A percentile compares a stretch with the other conserved stretches of the same genome.
phyloP scores from a whole-genome alignment of 2,329 filamentous ascomycete genomes.

The Cladophialophora yegresii region DNA sequence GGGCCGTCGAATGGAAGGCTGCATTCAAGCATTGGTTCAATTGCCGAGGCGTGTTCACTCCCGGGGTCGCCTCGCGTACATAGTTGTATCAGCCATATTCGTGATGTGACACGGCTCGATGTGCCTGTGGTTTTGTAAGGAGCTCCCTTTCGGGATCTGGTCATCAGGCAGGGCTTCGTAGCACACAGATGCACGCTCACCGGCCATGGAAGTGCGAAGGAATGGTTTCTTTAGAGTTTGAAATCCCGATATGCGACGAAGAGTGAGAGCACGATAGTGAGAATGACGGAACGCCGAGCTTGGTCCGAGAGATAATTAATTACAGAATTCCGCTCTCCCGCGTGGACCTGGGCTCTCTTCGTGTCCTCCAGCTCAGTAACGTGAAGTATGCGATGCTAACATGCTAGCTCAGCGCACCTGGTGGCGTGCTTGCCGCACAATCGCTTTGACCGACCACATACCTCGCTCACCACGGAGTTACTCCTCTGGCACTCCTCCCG shows the following conservation, averaged over 20 bases:
- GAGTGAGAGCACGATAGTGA: background rate
- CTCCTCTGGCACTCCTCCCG: constrained; percentile 53
- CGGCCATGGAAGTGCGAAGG: background rate
- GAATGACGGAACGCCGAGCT: background rate
- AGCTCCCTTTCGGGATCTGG: background rate
- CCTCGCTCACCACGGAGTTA: background rate
- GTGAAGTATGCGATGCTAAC: constrained; percentile 16
- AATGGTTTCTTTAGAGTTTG: background rate
- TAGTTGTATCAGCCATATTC: background rate
- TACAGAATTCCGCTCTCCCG: background rate
- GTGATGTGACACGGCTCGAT: background rate
- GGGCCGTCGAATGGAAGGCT: background rate
- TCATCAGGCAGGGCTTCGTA: background rate
- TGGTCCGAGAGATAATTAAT: background rate
- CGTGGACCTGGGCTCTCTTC: background rate
- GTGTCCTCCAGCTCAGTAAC: background rate
- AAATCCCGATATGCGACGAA: background rate
- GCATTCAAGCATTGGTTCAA: background rate
- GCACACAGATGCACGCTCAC: background rate
- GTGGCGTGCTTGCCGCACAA: constrained; percentile 16
- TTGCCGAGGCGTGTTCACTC: background rate
- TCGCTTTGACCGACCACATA: background rate
- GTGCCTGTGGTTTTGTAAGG: background rate
- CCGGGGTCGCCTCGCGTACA: background rate
- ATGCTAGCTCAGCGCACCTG: constrained; percentile 24